A percentile compares a stretch with the other conserved stretches of the same genome.
phyloP scores from a whole-genome alignment of 768 basidiomycete species.

The Lentinula raphanica region DNA sequence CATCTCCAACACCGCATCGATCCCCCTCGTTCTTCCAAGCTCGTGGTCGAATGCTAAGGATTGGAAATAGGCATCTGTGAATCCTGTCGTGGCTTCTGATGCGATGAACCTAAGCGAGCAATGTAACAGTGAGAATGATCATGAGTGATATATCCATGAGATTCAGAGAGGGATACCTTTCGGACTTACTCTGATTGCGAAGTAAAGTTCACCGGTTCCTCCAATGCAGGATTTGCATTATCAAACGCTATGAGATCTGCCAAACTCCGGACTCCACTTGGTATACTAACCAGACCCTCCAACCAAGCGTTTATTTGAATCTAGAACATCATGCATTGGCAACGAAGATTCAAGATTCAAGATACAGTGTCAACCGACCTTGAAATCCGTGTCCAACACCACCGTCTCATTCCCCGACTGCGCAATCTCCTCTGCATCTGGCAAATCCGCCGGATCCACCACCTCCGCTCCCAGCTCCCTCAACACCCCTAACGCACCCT shows the following conservation, averaged over 20 bases:
- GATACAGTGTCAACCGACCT: slow-evolving; percentile 29
- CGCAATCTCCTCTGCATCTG: slow-evolving; percentile 23
- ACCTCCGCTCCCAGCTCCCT: slow-evolving; percentile 36
- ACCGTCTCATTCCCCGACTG: slow-evolving; percentile 49
- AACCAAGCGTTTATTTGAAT: slow-evolving; percentile 50
- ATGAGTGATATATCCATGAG: too few relatives aligned
- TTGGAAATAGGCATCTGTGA: slow-evolving; percentile 38
- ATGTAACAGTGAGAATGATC: too few relatives aligned
- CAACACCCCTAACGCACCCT: slow-evolving; percentile 32
- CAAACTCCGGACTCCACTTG: slow-evolving; percentile 49
- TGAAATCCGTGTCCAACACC: slow-evolving; percentile 55
- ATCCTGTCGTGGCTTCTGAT: slow-evolving; percentile 34
- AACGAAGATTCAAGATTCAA: too few relatives aligned
- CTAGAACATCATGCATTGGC: slow-evolving; percentile 22
- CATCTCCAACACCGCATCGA: slow-evolving; percentile 44
- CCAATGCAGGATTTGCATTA: slow-evolving; percentile 43
- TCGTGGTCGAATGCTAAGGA: slow-evolving; percentile 41
- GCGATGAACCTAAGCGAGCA: slow-evolving; percentile 32
- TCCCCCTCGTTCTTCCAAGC: slow-evolving; percentile 46
- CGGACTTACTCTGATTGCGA: slow-evolving; percentile 32
- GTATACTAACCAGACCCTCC: slow-evolving; percentile 41
- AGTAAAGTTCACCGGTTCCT: slow-evolving; percentile 34
- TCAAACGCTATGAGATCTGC: slow-evolving; percentile 58
- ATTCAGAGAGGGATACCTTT: not conserved
- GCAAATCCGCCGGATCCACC: slow-evolving; percentile 42